Percentiles rank a stretch among this genome's conserved stretches.
phyloP scores from a whole-genome alignment of 1,139 yeast species.

The Pichia sp. region DNA sequence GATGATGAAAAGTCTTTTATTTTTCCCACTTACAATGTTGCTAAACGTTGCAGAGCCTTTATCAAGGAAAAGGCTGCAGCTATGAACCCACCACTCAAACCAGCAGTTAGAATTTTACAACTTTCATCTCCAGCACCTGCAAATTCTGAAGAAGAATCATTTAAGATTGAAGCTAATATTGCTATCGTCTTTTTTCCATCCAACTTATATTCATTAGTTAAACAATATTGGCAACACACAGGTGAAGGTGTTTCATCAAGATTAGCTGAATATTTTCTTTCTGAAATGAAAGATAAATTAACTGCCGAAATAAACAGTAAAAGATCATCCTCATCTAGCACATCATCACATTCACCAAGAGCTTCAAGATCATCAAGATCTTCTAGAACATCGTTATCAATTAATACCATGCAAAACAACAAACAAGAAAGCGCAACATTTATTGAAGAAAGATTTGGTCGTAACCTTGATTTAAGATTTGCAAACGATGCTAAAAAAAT shows the following conservation, averaged over 20 bases:
- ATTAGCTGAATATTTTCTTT: constrained; percentile 75
- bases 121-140: constrained; percentile 67
- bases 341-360: constrained; percentile 15
- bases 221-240: constrained; percentile 92
- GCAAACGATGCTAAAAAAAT: constrained; percentile 72
- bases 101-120: constrained; percentile 62
- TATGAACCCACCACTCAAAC: constrained; percentile 25
- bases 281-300: constrained; percentile 46
- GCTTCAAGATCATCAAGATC: constrained; percentile 25
- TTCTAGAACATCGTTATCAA: constrained; percentile 15
- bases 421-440: constrained; percentile 57
- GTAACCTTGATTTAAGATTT: constrained; percentile 74
- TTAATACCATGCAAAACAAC: constrained; percentile 8
- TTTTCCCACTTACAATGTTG: constrained; percentile 72
- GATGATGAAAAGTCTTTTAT: constrained; percentile 68
- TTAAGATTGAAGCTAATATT: constrained; percentile 57
- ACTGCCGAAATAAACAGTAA: constrained; percentile 23
- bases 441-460: constrained; percentile 85
- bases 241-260: constrained; percentile 94
- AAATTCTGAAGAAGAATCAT: constrained; percentile 51
- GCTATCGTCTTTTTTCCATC: constrained; percentile 73
- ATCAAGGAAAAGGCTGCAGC: constrained; percentile 37
- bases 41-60: constrained; percentile 80
- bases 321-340: constrained; percentile 16
- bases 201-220: constrained; percentile 54